These are phyloP conservation scores for Bullera alba DNA, from an alignment of 768 basidiomycete species.

Conservation along the genomic window DNA sequence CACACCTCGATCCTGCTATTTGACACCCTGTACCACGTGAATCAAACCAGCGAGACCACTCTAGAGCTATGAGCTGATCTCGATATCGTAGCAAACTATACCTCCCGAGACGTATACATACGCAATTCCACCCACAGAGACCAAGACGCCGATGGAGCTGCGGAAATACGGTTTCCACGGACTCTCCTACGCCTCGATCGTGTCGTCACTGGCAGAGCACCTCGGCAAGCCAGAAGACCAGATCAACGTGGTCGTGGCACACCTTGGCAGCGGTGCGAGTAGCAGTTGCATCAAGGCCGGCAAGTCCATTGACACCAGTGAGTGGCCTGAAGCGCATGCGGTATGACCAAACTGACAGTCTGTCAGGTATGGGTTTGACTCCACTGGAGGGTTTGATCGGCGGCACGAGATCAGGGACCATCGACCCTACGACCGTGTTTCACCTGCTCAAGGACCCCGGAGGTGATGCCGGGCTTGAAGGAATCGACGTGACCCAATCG, in stretches of 20 bases:
- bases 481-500: conserved; percentile 46
- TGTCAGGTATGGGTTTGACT: conserved; percentile 69
- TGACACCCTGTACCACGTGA: conserved; percentile 58
- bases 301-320: conserved; percentile 66
- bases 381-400: conserved; percentile 83
- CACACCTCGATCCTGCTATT: conserved; percentile 76
- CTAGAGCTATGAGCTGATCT: background rate
- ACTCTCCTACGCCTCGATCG: conserved; percentile 55
- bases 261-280: conserved; percentile 86
- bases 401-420: conserved; percentile 71
- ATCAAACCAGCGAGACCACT: background rate
- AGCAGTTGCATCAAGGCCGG: conserved; percentile 69
- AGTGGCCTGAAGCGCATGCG: conserved; percentile 4
- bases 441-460: conserved; percentile 64
- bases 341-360: too few relatives aligned
- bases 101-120: conserved; percentile 71
- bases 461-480: conserved; percentile 48
- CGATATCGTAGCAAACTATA: conserved; percentile 54
- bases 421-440: conserved; percentile 83
- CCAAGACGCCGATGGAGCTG: conserved; percentile 61
- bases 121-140: conserved; percentile 54
- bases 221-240: conserved; percentile 54
- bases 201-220: conserved; percentile 56
- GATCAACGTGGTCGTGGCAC: conserved; percentile 71
- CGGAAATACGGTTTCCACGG: conserved; percentile 92